Base-by-base conservation (phyloP, 106 monocot genomes). In the Acorus calamus region DNA sequence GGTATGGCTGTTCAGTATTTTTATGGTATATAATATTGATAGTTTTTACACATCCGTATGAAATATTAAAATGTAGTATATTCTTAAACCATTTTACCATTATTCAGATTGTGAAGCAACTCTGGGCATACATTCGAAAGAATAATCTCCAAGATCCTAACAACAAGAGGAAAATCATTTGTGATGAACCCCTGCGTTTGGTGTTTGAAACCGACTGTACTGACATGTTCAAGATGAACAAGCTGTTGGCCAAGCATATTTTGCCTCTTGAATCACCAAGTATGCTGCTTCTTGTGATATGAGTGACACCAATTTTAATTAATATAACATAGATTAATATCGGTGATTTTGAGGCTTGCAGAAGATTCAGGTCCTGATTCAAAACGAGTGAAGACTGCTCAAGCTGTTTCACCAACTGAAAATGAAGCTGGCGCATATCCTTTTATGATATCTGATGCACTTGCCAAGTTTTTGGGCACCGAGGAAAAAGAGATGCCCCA, bases 191-290 rank as follows among this genome's bases (percentile, higher is more conserved):
- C 73, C 71, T 93, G 6, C 88, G 93, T 7, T 56, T 83, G 53
- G 83, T 93, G 61, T 93, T 93, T 81, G 93, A 93, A 71, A 93
- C 93, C 7, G 93, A 93, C 66, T 81, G 80, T 61, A 93, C 93
- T 70, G 93, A 93, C 74, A 93, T 93, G 93, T 93, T 93, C 64
- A 83, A 89, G 77, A 93, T 93, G 93, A 93, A 93, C 55, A 93
- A 93, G 73, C 79, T 93, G 41, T 64, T 93, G 45, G 73, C 88
- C 50, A 93, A 93, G 71, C 93, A 93, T 79, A 93, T 93, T 47
- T 65, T 72, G 46, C 59, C 88, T 49, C 83, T 93, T 62, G 85
- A 79, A 42, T 60, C 72, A 4, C 56, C 76, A 74, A 83, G 93
- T 93, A 73, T 64, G 78, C 44, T 43, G 9, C 43, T 44, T 9